phyloP scores from a whole-genome alignment of 2,329 filamentous ascomycete species.

The Fusarium sp. region DNA sequence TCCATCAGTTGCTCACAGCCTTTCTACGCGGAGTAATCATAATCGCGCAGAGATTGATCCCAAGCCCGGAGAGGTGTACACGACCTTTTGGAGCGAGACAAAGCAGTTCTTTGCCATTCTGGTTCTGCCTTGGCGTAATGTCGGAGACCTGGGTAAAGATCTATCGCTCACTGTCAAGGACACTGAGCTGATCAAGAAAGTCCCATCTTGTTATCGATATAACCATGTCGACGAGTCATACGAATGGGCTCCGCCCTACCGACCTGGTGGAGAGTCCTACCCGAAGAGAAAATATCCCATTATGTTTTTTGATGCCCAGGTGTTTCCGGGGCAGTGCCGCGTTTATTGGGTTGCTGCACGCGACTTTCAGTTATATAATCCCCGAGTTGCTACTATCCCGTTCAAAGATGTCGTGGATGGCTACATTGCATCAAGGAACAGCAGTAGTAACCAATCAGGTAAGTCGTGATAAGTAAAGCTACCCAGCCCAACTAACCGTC shows the following conservation, averaged over 20 bases:
- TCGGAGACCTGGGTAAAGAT: neutral
- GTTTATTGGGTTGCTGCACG: neutral
- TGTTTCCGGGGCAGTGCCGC: neutral
- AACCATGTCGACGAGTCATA: neutral
- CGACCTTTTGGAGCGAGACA: neutral
- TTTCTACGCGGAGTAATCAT: neutral
- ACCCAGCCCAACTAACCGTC: rapidly evolving
- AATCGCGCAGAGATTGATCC: neutral
- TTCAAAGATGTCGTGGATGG: neutral
- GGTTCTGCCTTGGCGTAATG: neutral
- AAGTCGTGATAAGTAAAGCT: rapidly evolving
- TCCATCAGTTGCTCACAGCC: neutral
- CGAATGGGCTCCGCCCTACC: neutral
- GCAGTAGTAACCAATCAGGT: neutral
- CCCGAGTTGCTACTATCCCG: neutral
- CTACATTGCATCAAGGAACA: neutral
- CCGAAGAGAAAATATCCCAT: neutral
- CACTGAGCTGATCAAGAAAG: neutral
- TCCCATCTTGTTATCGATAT: neutral
- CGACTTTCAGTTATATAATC: neutral
- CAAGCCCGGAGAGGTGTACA: neutral
- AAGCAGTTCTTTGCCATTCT: neutral
- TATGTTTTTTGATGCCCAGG: neutral
- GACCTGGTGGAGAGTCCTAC: rapidly evolving
- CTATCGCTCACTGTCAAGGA: neutral